phyloP scores from a whole-genome alignment of 208 protist species.

The Leishmania tarentolae region DNA sequence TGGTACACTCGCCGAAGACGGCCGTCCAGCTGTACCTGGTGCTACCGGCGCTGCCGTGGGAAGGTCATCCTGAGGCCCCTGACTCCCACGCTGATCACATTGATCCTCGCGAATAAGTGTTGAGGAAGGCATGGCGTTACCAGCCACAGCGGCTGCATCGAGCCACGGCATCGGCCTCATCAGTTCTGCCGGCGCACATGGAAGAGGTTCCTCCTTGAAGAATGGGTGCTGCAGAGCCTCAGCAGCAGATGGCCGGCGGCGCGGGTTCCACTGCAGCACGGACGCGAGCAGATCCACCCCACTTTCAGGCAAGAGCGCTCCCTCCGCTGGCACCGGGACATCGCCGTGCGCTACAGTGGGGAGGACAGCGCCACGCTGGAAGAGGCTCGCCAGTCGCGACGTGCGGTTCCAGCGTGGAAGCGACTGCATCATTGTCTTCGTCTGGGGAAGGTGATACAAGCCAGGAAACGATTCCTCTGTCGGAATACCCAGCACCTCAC shows the following conservation, averaged over 20 bases:
- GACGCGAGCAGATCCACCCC: conserved; percentile 71
- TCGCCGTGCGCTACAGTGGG: conserved; percentile 20
- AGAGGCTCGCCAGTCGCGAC: conserved; percentile 51
- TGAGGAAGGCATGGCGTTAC: background rate
- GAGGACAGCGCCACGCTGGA: conserved; percentile 28
- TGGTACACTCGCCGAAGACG: conserved; percentile 6
- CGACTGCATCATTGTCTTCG: conserved; percentile 52
- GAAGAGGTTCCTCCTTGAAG: conserved; percentile 73
- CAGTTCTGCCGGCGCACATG: conserved; percentile 67
- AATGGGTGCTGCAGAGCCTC: conserved; percentile 83
- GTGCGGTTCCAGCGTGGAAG: conserved; percentile 62
- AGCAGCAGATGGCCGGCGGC: conserved; percentile 63
- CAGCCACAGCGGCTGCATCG: conserved; percentile 5
- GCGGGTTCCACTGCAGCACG: conserved; percentile 84
- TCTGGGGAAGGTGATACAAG: conserved; percentile 65
- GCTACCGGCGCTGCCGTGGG: background rate
- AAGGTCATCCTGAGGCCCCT: background rate
- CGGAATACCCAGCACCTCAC: conserved; percentile 94
- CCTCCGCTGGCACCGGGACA: conserved; percentile 21
- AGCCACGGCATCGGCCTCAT: conserved; percentile 62
- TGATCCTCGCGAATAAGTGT: background rate
- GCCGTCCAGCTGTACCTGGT: background rate
- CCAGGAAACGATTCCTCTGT: conserved; percentile 84
- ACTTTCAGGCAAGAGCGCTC: conserved; percentile 35
- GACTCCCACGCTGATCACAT: background rate